Evolutionary conservation across 352 stramenopile species (phyloP).

Genomic region (Phytophthora fragariaefolia): DNA sequence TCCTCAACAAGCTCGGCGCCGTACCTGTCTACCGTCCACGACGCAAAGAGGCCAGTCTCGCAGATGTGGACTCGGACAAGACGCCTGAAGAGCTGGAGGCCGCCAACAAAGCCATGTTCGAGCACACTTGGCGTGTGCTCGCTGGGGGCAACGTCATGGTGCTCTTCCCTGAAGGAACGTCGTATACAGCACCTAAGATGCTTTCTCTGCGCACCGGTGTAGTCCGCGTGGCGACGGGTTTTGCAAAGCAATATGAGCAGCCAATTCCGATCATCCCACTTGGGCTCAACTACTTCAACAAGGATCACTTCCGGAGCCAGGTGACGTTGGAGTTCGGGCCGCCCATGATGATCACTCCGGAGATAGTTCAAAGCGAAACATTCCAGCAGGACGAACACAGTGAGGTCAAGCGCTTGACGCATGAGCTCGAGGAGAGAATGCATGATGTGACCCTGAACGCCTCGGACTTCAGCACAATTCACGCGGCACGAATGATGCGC

Average conservation of each 20-base stretch:
- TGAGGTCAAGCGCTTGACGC: slow-evolving; percentile 58
- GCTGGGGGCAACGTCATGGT: slow-evolving; percentile 72
- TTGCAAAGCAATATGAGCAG: slow-evolving; percentile 72
- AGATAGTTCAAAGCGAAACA: slow-evolving; percentile 55
- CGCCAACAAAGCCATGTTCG: slow-evolving; percentile 76
- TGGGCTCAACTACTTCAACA: slow-evolving; percentile 86
- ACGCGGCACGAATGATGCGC: slow-evolving; percentile 65
- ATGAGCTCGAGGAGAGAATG: slow-evolving; percentile 54
- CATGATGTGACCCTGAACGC: slow-evolving; percentile 60
- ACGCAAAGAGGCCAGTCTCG: slow-evolving; percentile 47
- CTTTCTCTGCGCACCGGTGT: slow-evolving; percentile 75
- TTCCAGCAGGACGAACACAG: slow-evolving; percentile 47
- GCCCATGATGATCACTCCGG: slow-evolving; percentile 53
- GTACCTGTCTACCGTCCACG: slow-evolving; percentile 76
- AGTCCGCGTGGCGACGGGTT: slow-evolving; percentile 74
- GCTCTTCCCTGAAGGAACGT: slow-evolving; percentile 82
- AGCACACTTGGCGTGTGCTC: slow-evolving; percentile 74
- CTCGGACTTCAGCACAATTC: slow-evolving; percentile 69
- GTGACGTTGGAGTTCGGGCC: slow-evolving; percentile 78
- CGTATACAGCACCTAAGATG: slow-evolving; percentile 84
- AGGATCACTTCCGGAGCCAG: slow-evolving; percentile 79
- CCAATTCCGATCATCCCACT: slow-evolving; percentile 75
- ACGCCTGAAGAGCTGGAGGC: slow-evolving; percentile 63
- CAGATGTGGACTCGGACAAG: slow-evolving; percentile 73
- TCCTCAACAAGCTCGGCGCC: slow-evolving; percentile 59